Conservation (phyloP, 1,284 basidiomycete genomes). For the Marasmius tenuissimus region DNA sequence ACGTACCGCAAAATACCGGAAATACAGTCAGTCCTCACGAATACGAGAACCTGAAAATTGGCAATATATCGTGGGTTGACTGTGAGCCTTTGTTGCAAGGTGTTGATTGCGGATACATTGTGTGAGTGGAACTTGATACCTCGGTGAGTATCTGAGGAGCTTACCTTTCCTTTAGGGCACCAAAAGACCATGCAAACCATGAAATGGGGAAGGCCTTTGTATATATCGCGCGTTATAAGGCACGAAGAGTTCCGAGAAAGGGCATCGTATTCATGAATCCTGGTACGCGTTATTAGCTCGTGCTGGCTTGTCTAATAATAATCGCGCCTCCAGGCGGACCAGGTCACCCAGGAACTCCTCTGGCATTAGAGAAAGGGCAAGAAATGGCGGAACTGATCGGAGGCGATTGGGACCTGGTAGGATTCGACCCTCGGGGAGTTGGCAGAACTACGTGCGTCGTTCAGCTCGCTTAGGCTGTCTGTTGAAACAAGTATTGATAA, state of each 20-base stretch:
- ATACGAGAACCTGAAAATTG: not conserved
- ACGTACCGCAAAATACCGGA: too few species aligned
- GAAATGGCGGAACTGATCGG: conserved; percentile 22
- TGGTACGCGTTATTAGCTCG: conserved; percentile 10
- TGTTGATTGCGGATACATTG: conserved; percentile 9
- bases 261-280: conserved; percentile 27
- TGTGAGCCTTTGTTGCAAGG: conserved; percentile 8
- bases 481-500: not conserved
- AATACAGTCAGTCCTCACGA: too few species aligned
- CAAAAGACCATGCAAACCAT: not conserved
- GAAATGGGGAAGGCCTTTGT: not conserved
- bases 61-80: conserved; percentile 4
- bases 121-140: not conserved
- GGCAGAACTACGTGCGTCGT: conserved; percentile 32
- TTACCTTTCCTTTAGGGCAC: not conserved
- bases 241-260: conserved; percentile 23
- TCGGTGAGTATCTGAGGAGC: not conserved
- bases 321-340: conserved; percentile 24
- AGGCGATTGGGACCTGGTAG: conserved; percentile 37
- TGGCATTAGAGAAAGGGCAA: conserved; percentile 7
- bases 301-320: not conserved
- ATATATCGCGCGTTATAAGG: not conserved
- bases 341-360: conserved; percentile 22
- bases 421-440: conserved; percentile 44
- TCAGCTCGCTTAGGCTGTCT: not conserved